Evolutionary conservation across 352 stramenopile species (phyloP).

Genomic region (Thalassiosira ordinaria): DNA sequence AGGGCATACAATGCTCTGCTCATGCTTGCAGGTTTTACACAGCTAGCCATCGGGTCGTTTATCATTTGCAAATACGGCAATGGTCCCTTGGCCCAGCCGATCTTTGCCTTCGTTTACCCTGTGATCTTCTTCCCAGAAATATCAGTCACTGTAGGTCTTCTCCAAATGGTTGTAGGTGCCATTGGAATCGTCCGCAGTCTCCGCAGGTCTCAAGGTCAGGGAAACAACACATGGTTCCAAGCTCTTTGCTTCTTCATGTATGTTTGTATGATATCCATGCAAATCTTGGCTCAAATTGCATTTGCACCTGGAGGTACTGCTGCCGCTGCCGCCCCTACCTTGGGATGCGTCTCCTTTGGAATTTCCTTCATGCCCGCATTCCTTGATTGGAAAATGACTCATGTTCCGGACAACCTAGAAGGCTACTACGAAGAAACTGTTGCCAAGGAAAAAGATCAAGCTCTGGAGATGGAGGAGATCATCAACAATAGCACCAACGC

Average conservation of each 20-base stretch:
- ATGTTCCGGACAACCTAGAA: background rate
- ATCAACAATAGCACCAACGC: too few species aligned
- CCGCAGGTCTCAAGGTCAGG: slow-evolving; percentile 2
- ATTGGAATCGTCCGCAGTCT: slow-evolving; percentile 15
- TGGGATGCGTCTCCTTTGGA: slow-evolving; percentile 19
- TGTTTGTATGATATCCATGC: slow-evolving; percentile 24
- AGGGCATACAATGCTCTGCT: slow-evolving; percentile 29
- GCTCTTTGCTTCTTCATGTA: slow-evolving; percentile 13
- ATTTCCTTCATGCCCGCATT: background rate
- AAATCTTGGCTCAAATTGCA: slow-evolving; percentile 1
- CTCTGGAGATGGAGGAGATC: background rate
- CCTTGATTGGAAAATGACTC: background rate
- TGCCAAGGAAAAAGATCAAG: background rate
- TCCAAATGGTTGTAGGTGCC: slow-evolving; percentile 14
- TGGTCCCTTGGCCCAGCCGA: slow-evolving; percentile 8
- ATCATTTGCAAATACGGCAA: slow-evolving; percentile 22
- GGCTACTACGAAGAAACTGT: background rate
- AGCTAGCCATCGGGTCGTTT: slow-evolving; percentile 45
- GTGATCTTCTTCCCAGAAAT: slow-evolving; percentile 25
- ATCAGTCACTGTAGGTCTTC: slow-evolving; percentile 10
- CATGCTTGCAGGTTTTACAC: slow-evolving; percentile 40
- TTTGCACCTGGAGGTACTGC: background rate
- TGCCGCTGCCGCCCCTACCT: slow-evolving; percentile 11
- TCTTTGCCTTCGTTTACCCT: slow-evolving; percentile 11
- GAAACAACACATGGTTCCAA: slow-evolving; percentile 3